phyloP scores from a whole-genome alignment of 768 basidiomycete genomes.

The Chalciporus pseudorubinellus region DNA sequence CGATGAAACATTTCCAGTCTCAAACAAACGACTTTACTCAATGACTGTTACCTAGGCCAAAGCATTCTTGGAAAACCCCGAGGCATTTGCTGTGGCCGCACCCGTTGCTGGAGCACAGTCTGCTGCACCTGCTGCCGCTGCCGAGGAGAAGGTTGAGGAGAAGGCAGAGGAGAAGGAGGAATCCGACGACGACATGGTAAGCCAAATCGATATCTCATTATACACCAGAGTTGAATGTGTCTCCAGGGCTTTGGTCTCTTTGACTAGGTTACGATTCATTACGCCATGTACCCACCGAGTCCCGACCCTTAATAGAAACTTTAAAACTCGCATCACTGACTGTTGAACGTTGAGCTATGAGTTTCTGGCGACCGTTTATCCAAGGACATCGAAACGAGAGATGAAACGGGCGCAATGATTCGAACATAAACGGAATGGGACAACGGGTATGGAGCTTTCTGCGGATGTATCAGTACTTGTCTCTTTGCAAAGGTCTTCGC shows the following conservation, averaged over 20 bases:
- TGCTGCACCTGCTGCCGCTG: slow-evolving; percentile 52
- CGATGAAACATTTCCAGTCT: too few relatives aligned
- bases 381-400: neutral
- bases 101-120: slow-evolving; percentile 56
- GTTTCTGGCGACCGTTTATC: neutral
- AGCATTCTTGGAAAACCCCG: slow-evolving; percentile 36
- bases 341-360: neutral
- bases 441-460: too few relatives aligned
- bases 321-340: neutral
- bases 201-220: slow-evolving; percentile 14
- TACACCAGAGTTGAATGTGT: slow-evolving; percentile 3
- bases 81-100: slow-evolving; percentile 89
- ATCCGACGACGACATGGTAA: slow-evolving; percentile 86
- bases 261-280: slow-evolving; percentile 51
- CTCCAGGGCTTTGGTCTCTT: slow-evolving; percentile 90
- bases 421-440: too few relatives aligned
- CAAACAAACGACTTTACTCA: neutral
- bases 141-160: slow-evolving; percentile 61
- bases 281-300: slow-evolving; percentile 13
- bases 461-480: too few relatives aligned
- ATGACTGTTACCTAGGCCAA: neutral
- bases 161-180: slow-evolving; percentile 84
- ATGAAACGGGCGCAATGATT: neutral
- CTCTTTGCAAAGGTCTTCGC: too few relatives aligned
- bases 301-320: neutral